A percentile compares a stretch with the other conserved stretches of the same genome.
Evolutionary conservation across 257 asterid genomes (phyloP).

Genomic region (Paraleonurus japonicus): DNA sequence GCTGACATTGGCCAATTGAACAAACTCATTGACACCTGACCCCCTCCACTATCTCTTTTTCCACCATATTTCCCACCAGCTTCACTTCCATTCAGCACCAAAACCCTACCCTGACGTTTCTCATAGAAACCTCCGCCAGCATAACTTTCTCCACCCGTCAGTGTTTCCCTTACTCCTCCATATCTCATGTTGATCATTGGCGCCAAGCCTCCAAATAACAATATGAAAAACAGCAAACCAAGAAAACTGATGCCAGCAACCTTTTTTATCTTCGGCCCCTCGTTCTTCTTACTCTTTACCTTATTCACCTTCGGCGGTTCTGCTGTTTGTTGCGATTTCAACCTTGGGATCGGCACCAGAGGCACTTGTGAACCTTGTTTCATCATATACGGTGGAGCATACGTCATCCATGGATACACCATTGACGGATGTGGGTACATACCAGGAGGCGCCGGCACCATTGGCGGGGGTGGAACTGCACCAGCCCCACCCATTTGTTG

Average conservation of each 20-base stretch:
- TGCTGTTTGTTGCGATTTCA: slow-evolving; percentile 48
- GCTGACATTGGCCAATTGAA: slow-evolving; percentile 39
- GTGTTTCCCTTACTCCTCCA: slow-evolving; percentile 57
- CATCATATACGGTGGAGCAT: slow-evolving; percentile 61
- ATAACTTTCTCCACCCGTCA: slow-evolving; percentile 41
- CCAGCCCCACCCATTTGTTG: slow-evolving; percentile 60
- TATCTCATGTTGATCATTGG: slow-evolving; percentile 62
- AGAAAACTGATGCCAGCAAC: slow-evolving; percentile 83
- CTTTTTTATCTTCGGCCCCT: slow-evolving; percentile 60
- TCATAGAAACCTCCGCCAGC: slow-evolving; percentile 36
- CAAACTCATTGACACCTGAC: slow-evolving; percentile 28
- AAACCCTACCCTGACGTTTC: slow-evolving; percentile 57
- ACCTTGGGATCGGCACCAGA: slow-evolving; percentile 79
- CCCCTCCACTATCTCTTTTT: slow-evolving; percentile 31
- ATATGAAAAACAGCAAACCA: slow-evolving; percentile 63
- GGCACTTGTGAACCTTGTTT: slow-evolving; percentile 91
- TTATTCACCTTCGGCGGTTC: slow-evolving; percentile 45
- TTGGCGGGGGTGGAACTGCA: slow-evolving; percentile 37
- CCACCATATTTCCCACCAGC: slow-evolving; percentile 31
- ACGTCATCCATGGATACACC: slow-evolving; percentile 87
- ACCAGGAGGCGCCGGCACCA: slow-evolving; percentile 54
- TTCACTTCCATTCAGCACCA: slow-evolving; percentile 48
- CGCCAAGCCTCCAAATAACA: slow-evolving; percentile 74
- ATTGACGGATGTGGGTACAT: slow-evolving; percentile 58
- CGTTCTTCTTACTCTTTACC: slow-evolving; percentile 56